A percentile compares a stretch with the other conserved stretches of the same genome.
Evolutionary conservation across 306 rosid genomes (phyloP).

Genomic region (Trifolium repens): DNA sequence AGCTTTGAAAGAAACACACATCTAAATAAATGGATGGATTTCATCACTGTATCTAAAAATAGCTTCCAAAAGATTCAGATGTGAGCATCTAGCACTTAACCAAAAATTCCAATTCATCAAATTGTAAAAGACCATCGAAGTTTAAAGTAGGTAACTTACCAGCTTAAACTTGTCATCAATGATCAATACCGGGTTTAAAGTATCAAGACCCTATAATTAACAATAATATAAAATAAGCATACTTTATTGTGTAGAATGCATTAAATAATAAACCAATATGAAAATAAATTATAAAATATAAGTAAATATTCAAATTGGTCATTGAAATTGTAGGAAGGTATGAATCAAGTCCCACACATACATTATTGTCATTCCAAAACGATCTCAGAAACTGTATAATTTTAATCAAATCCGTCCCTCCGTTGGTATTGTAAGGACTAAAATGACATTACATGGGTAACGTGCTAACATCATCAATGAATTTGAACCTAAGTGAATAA

Average conservation of each 20-base stretch:
- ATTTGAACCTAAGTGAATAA: too few relatives aligned
- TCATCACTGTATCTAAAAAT: slow-evolving; percentile 2
- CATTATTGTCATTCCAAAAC: too few relatives aligned
- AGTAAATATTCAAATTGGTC: too few relatives aligned
- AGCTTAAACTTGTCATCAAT: slow-evolving; percentile 69
- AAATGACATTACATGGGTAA: too few relatives aligned
- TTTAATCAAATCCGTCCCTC: too few relatives aligned
- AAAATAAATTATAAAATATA: neutral
- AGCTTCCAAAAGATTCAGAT: slow-evolving; percentile 26
- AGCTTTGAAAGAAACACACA: slow-evolving; percentile 8
- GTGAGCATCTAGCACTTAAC: slow-evolving; percentile 12
- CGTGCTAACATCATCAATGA: too few relatives aligned
- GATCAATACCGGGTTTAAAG: slow-evolving; percentile 70
- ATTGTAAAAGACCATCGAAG: neutral
- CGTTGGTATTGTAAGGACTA: too few relatives aligned
- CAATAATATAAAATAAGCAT: slow-evolving; percentile 32
- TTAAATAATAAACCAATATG: neutral
- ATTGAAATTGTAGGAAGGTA: too few relatives aligned
- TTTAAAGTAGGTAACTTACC: slow-evolving; percentile 54
- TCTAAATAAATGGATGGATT: slow-evolving; percentile 18
- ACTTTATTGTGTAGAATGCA: slow-evolving; percentile 2
- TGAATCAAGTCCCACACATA: too few relatives aligned
- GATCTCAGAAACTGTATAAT: too few relatives aligned
- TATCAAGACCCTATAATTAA: slow-evolving; percentile 71
- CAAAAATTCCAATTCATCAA: slow-evolving; percentile 11